Evolutionary conservation across 257 asterid species (phyloP), one percentile per base, ranked within the genome.

Genomic region (Nicotiana attenuata): DNA sequence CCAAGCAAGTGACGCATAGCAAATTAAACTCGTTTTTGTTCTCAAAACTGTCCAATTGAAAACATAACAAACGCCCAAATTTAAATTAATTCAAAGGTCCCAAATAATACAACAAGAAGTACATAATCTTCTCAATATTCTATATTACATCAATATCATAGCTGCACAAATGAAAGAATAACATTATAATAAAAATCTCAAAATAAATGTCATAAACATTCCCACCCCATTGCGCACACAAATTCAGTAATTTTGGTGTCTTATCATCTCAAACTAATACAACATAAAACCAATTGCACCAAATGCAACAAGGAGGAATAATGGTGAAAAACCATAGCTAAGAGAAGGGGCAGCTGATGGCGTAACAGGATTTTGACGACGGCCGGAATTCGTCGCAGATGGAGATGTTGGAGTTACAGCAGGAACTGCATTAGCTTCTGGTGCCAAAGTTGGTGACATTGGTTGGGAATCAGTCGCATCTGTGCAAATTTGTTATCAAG

Each of bases 271-370:
- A 56, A 57, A 65, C 66, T 66, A 85, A 68, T 83, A 87, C 65
- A 78, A 85, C 59, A 77, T 83, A 56, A 77, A 52, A 81, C 84
- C 84, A 63, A 85, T 52, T 19, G 88, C 35, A 81, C 86, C 82
- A 53, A 83, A 24, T 24, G 88, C 50, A 81, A 75, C 78, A 33
- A 81, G 59, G 41, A 85, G 15, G 57, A 63, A 47, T 20, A 81
- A 20, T 29, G 85, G 88, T 41, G 90, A 87, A 79, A 78, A 73
- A 26, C 84, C 71, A 15, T 75, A 24, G 79, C 41, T 16, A 50
- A 75, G 50, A 24, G 81, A 35, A 28, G 84, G 73, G 71, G 90
- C 88, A 29, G 85, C 83, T 10, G 90, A 87, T 9, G 90, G 88
- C 5, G 29, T 85, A 33, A 69, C 41, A 4, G 85, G 80, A 2